Conservation (phyloP, 257 asterid species). For the Scutellaria barbata region DNA sequence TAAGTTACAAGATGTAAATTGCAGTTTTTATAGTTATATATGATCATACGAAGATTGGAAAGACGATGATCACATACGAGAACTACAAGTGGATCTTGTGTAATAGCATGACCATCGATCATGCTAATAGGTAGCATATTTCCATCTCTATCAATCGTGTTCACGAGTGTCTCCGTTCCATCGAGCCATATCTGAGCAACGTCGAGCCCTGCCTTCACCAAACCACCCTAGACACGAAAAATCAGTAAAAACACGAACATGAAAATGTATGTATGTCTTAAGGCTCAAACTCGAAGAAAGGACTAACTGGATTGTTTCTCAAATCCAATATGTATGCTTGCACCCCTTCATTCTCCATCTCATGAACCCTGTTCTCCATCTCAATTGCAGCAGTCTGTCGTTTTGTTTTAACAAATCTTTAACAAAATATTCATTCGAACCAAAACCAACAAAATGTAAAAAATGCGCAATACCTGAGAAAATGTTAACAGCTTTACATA, state of each 20-base stretch:
- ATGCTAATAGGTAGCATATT: slow-evolving; percentile 76
- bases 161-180: slow-evolving; percentile 86
- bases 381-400: slow-evolving; percentile 84
- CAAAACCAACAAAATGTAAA: not conserved
- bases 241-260: not conserved
- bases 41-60: not conserved
- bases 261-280: no score
- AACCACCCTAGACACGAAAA: slow-evolving; percentile 69
- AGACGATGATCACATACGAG: slow-evolving; percentile 55
- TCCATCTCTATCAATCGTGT: slow-evolving; percentile 86
- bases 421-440: not conserved
- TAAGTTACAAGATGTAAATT: not conserved
- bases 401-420: slow-evolving; percentile 11
- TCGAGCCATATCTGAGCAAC: slow-evolving; percentile 97
- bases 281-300: not conserved
- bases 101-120: slow-evolving; percentile 80
- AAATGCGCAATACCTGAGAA: slow-evolving; percentile 64
- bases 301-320: slow-evolving; percentile 86
- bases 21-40: no score
- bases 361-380: slow-evolving; percentile 76
- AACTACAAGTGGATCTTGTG: slow-evolving; percentile 88
- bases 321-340: slow-evolving; percentile 89
- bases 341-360: slow-evolving; percentile 92
- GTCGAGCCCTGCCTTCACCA: slow-evolving; percentile 92
- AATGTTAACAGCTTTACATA: slow-evolving; percentile 78